These are phyloP conservation scores for Hypholoma fasciculare DNA, from an alignment of 768 basidiomycete genomes.

Conservation along the genomic window DNA sequence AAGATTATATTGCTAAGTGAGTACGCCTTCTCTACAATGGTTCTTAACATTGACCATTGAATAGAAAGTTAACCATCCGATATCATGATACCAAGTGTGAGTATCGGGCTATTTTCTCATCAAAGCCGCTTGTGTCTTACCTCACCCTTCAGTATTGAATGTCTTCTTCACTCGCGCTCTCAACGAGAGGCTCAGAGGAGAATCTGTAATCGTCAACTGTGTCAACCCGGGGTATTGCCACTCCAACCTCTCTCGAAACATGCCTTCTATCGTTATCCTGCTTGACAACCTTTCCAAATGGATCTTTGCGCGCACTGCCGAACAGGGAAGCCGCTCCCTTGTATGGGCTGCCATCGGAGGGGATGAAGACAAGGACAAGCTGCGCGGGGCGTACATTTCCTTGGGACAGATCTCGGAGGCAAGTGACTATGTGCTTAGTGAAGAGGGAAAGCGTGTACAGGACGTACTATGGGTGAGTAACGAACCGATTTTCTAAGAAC, in stretches of 20 bases:
- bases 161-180: constrained; percentile 40
- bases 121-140: neutral
- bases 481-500: neutral
- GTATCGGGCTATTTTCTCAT: neutral
- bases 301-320: constrained; percentile 31
- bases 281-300: neutral
- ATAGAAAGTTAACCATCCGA: neutral
- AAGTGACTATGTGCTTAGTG: constrained; percentile 17
- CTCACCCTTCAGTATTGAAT: constrained; percentile 34
- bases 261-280: neutral
- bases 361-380: constrained; percentile 17
- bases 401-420: constrained; percentile 8
- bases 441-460: constrained; percentile 12
- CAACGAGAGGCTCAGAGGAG: constrained; percentile 26
- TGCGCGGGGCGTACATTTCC: constrained; percentile 21
- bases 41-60: neutral
- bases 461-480: constrained; percentile 20
- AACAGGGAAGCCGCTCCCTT: constrained; percentile 33
- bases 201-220: constrained; percentile 33
- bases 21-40: neutral
- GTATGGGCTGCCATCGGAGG: constrained; percentile 32
- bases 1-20: constrained; percentile 1
- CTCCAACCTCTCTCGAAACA: neutral
- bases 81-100: constrained; percentile 5
- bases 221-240: constrained; percentile 46